Conservation (phyloP, 768 basidiomycete genomes). For the Trichaptum fuscoviolaceum region DNA sequence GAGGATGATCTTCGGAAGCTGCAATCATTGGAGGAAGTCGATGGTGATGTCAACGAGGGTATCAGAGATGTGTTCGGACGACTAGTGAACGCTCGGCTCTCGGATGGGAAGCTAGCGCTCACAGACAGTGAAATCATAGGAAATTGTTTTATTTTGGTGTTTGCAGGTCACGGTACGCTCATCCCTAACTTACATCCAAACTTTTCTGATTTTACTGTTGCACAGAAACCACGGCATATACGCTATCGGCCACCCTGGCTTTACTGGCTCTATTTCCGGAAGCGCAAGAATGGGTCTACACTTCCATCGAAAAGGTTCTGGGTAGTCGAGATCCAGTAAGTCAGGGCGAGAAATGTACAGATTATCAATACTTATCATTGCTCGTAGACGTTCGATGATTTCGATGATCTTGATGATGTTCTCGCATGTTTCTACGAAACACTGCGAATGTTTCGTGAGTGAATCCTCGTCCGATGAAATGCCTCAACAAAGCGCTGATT, state of each 20-base stretch:
- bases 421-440: slow-evolving; percentile 14
- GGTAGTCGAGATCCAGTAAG: slow-evolving; percentile 16
- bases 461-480: neutral
- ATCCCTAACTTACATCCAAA: neutral
- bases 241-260: slow-evolving; percentile 41
- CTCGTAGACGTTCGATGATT: slow-evolving; percentile 7
- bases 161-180: slow-evolving; percentile 51
- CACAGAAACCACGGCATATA: slow-evolving; percentile 47
- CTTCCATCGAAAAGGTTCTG: slow-evolving; percentile 38
- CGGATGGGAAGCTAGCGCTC: neutral
- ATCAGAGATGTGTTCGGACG: slow-evolving; percentile 8
- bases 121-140: slow-evolving; percentile 14
- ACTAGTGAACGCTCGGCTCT: slow-evolving; percentile 10
- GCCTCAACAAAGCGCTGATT: neutral
- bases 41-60: slow-evolving; percentile 9
- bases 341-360: neutral
- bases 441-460: slow-evolving; percentile 13
- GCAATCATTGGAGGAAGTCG: neutral
- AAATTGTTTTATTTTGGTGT: slow-evolving; percentile 30
- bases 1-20: neutral
- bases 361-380: neutral
- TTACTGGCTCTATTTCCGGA: slow-evolving; percentile 41
- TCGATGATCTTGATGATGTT: slow-evolving; percentile 5
- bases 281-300: slow-evolving; percentile 42
- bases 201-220: neutral